These are phyloP conservation scores for Pseudogymnoascus sp. DNA, from an alignment of 2,329 filamentous ascomycete genomes.

Conservation along the genomic window DNA sequence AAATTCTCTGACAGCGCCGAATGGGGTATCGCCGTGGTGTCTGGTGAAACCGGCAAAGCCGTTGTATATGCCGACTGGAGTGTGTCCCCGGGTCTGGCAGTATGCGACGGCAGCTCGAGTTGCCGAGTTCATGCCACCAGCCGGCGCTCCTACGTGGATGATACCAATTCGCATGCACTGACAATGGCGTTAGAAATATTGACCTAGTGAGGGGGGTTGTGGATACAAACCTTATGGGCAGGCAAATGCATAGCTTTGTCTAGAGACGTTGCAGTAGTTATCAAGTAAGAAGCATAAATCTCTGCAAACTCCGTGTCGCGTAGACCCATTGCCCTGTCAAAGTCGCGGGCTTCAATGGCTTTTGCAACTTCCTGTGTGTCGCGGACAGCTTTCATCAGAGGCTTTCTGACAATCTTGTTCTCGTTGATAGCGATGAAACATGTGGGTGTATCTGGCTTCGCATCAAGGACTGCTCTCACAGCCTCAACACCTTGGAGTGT, in stretches of 20 bases:
- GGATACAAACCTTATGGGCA: slow-evolving; percentile 54
- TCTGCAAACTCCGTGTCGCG: slow-evolving; percentile 91
- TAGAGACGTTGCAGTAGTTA: slow-evolving; percentile 76
- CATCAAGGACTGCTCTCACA: slow-evolving; percentile 82
- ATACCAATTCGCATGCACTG: slow-evolving; percentile 89
- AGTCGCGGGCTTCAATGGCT: slow-evolving; percentile 78
- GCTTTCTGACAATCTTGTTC: slow-evolving; percentile 91
- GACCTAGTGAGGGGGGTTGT: not conserved
- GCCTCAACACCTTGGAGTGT: slow-evolving; percentile 93
- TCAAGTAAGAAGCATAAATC: slow-evolving; percentile 82
- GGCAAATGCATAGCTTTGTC: slow-evolving; percentile 58
- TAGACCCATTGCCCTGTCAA: slow-evolving; percentile 76
- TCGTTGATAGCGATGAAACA: slow-evolving; percentile 95
- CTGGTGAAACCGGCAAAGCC: slow-evolving; percentile 90
- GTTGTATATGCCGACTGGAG: slow-evolving; percentile 87
- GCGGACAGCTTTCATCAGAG: slow-evolving; percentile 78
- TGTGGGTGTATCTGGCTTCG: slow-evolving; percentile 79
- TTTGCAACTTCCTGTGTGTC: slow-evolving; percentile 77
- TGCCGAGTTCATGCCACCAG: slow-evolving; percentile 96
- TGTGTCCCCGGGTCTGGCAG: slow-evolving; percentile 85
- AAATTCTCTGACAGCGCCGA: slow-evolving; percentile 76
- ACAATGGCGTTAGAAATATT: slow-evolving; percentile 23
- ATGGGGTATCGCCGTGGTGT: slow-evolving; percentile 75
- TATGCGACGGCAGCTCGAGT: slow-evolving; percentile 89
- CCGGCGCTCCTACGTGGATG: slow-evolving; percentile 92